Evolutionary conservation across 108 stramenopile genomes (phyloP).

Genomic region (Craspedostauros australis): DNA sequence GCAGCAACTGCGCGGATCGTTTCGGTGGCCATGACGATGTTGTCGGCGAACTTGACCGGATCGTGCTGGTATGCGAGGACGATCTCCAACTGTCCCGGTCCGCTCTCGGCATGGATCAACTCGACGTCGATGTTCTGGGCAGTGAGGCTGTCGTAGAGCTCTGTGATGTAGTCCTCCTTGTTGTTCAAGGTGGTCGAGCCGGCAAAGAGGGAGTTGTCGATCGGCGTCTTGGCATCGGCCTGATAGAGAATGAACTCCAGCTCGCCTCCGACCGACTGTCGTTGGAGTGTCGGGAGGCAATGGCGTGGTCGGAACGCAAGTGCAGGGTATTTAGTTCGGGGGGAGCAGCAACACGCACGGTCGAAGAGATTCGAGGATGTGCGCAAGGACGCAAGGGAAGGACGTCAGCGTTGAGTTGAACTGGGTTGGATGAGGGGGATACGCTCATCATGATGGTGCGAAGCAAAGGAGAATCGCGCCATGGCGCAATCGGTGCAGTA

Average conservation of each 20-base stretch:
- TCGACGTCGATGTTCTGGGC: constrained; percentile 66
- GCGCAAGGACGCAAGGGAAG: no score
- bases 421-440: no score
- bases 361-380: no score
- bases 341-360: no score
- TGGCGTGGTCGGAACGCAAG: no score
- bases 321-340: no score
- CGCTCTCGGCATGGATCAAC: constrained; percentile 65
- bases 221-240: constrained; percentile 19
- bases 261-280: constrained; percentile 61
- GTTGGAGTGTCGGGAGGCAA: no score
- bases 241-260: constrained; percentile 68
- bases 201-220: constrained; percentile 61
- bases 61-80: constrained; percentile 53
- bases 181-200: constrained; percentile 57
- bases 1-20: constrained; percentile 59
- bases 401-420: no score
- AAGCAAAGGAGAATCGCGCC: neutral
- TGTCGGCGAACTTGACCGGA: constrained; percentile 55
- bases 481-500: neutral
- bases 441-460: no score
- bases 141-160: constrained; percentile 54
- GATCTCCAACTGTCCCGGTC: constrained; percentile 74
- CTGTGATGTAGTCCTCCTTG: constrained; percentile 61
- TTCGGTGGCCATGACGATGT: constrained; percentile 57